Evolutionary conservation across 495 filamentous ascomycete genomes (phyloP).

Genomic region (Penicillium turbatum): DNA sequence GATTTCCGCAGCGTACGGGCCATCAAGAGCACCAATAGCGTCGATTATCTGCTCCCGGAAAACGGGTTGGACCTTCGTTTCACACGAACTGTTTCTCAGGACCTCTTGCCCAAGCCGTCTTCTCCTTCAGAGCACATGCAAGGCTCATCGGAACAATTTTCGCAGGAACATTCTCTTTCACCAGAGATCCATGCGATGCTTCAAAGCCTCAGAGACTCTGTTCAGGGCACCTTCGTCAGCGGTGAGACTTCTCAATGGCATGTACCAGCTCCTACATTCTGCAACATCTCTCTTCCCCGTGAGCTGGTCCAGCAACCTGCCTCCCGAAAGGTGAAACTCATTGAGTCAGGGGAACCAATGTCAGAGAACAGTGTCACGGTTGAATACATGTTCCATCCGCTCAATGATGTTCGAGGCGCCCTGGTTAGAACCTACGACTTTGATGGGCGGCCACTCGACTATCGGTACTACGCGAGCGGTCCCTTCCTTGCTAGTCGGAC

Average conservation of each 20-base stretch:
- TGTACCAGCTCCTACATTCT: conserved; percentile 29
- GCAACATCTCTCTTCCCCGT: conserved; percentile 29
- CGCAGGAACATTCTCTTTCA: conserved; percentile 2
- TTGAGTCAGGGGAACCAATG: conserved; percentile 1
- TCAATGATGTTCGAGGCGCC: conserved; percentile 27
- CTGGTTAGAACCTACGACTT: conserved; percentile 29
- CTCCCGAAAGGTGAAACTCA: neutral
- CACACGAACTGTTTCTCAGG: conserved; percentile 30
- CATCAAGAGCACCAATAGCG: conserved; percentile 26
- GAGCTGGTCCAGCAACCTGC: conserved; percentile 2
- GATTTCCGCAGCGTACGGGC: conserved; percentile 28
- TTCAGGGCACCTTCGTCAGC: conserved; percentile 18
- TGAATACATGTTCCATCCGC: conserved; percentile 37
- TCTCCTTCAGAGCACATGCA: conserved; percentile 19
- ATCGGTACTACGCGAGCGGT: conserved; percentile 32
- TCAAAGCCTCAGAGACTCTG: conserved; percentile 15
- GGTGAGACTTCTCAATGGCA: neutral
- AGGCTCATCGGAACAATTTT: conserved; percentile 25
- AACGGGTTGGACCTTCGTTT: conserved; percentile 40
- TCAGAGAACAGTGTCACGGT: conserved; percentile 8
- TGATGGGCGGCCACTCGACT: conserved; percentile 26
- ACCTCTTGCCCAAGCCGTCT: conserved; percentile 15
- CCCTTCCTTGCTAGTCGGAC: conserved; percentile 27
- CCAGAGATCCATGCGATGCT: conserved; percentile 9
- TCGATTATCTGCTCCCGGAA: conserved; percentile 45